Evolutionary conservation across 1,284 basidiomycete species (phyloP), one percentile per base, ranked within the genome.

Genomic region (Cyathus olla): DNA sequence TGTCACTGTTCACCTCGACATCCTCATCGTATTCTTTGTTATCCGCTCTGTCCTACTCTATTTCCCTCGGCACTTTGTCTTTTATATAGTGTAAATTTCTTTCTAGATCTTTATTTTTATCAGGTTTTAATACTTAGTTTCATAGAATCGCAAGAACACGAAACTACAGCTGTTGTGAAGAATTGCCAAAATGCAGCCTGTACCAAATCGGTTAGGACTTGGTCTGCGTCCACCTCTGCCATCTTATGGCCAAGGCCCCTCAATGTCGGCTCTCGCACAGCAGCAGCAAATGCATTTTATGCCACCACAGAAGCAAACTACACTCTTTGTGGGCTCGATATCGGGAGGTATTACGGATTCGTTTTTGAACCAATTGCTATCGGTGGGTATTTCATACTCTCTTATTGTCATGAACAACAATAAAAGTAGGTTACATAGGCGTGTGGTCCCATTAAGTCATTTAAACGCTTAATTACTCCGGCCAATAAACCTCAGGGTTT

Each of bases 401-500:
- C 1, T 5, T 37, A 47, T 42, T 27, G 35, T 59, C 11, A 46
- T 56, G 19, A 35, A 53, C 47, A 29, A 26, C 55, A 22, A n/a
- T 46, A 55, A 24, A 58, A 29, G 54, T 47, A 37, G 42, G 29
- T 54, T 52, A 17, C 44, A 29, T 44, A 96, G 95, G 90, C 96
- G 26, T 98, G 96, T 74, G 97, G 97, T 24, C 87, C 90, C 3
- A 83, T 98, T 56, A 90, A 90, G 61, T 94, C 93, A 4, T 93
- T 98, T 79, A 98, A 97, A 71, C 90, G 96, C 10, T 89, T 97
- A 15, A 93, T 94, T 48, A 95, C 94, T 0, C 93, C 95, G 8
- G 91, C 91, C 13, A 95, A 95, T 65, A 96, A 96, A 76, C 95
- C 95, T 3, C 95, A 97, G 80, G 95, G 95, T 3, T 98, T 98